A percentile compares a stretch with the other conserved stretches of the same genome.
phyloP scores from a whole-genome alignment of 306 rosid genomes.

The Prosopis cineraria region DNA sequence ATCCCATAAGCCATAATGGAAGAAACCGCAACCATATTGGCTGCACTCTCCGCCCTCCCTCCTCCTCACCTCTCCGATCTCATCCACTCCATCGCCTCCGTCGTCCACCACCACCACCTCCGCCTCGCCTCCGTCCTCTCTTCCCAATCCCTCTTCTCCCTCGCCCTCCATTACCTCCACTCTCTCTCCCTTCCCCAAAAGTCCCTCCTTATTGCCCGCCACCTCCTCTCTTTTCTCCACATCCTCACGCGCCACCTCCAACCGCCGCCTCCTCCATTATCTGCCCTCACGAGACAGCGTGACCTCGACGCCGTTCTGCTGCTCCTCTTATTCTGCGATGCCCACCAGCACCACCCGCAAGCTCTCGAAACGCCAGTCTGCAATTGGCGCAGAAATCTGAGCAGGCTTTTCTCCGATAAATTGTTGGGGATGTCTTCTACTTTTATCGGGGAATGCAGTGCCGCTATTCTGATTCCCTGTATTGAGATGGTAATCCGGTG shows the following conservation, averaged over 20 bases:
- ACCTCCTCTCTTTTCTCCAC: constrained; percentile 78
- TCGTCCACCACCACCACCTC: constrained; percentile 52
- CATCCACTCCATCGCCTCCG: constrained; percentile 57
- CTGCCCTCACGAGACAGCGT: constrained; percentile 42
- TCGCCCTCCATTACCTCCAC: constrained; percentile 73
- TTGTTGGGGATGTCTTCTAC: constrained; percentile 43
- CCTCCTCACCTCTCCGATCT: constrained; percentile 64
- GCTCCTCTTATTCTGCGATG: constrained; percentile 86
- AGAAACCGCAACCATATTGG: constrained; percentile 59
- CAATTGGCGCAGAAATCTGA: constrained; percentile 58
- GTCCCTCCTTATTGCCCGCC: constrained; percentile 68
- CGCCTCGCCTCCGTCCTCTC: constrained; percentile 76
- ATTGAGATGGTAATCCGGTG: constrained; percentile 64
- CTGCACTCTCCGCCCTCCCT: constrained; percentile 68
- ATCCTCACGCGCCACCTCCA: constrained; percentile 54
- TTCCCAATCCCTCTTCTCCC: constrained; percentile 67
- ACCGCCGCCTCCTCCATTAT: constrained; percentile 16
- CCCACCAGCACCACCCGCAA: constrained; percentile 56
- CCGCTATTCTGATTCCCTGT: constrained; percentile 56
- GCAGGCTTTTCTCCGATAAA: constrained; percentile 32
- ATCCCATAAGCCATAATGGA: constrained; percentile 79
- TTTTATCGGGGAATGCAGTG: constrained; percentile 46
- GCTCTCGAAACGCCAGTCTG: constrained; percentile 49
- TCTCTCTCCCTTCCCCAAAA: constrained; percentile 70
- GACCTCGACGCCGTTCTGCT: constrained; percentile 73